Conservation (phyloP, 305 asterid species). For the Rubia peregrina region DNA sequence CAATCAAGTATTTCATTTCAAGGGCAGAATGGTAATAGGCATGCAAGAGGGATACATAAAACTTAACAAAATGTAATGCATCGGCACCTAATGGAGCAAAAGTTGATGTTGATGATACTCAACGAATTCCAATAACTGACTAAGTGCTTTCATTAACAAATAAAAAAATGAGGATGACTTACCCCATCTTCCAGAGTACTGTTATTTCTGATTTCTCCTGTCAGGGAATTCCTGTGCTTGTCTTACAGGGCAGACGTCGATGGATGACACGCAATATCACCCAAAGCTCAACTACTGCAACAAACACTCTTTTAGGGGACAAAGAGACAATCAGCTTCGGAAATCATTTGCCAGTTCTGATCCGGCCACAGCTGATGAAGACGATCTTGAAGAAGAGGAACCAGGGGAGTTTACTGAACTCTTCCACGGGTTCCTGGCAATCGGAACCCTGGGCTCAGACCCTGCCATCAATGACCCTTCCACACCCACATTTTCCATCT, state of each 20-base stretch:
- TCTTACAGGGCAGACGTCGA: slow-evolving; percentile 52
- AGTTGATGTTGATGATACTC: not conserved
- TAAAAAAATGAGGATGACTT: not conserved
- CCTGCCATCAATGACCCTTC: slow-evolving; percentile 41
- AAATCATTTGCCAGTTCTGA: slow-evolving; percentile 64
- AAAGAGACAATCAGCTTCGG: slow-evolving; percentile 44
- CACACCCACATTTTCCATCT: slow-evolving; percentile 70
- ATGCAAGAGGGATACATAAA: not conserved
- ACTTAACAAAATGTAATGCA: not conserved
- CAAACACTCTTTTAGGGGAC: slow-evolving; percentile 44
- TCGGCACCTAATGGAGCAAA: not conserved
- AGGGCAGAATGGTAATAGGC: not conserved
- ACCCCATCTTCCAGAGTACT: not conserved
- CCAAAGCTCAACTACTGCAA: slow-evolving; percentile 37
- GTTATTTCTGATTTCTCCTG: slow-evolving; percentile 7
- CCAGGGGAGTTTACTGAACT: slow-evolving; percentile 52
- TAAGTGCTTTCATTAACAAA: slow-evolving; percentile 5
- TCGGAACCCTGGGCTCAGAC: slow-evolving; percentile 82
- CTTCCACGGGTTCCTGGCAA: slow-evolving; percentile 92
- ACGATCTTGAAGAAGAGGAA: slow-evolving; percentile 51
- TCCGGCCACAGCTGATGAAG: slow-evolving; percentile 45
- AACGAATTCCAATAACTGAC: not conserved
- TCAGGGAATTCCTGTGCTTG: slow-evolving; percentile 37
- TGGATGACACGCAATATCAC: slow-evolving; percentile 63
- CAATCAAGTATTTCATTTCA: not conserved